Conservation (phyloP, 169 alveolate species). For the Plasmodium inui region DNA sequence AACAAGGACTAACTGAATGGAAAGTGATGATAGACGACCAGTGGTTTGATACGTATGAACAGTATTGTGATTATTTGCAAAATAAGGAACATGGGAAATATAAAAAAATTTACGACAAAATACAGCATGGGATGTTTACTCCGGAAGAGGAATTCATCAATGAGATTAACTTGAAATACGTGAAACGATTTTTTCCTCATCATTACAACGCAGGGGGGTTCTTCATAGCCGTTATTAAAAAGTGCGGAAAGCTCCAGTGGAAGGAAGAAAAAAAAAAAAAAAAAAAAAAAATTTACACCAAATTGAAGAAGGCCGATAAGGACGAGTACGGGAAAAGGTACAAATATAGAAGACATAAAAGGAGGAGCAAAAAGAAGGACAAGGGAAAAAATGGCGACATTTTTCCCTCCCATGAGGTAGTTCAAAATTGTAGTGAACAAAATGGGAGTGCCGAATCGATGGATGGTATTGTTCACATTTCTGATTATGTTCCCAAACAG, state of each 20-base stretch:
- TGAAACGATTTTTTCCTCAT: slow-evolving; percentile 95
- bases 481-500: not conserved
- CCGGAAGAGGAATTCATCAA: slow-evolving; percentile 72
- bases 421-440: not conserved
- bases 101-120: slow-evolving; percentile 73
- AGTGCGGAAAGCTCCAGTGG: slow-evolving; percentile 63
- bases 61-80: slow-evolving; percentile 51
- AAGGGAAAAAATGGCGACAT: not conserved
- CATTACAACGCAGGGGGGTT: slow-evolving; percentile 96
- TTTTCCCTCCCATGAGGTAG: not conserved
- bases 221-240: slow-evolving; percentile 87
- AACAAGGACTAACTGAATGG: slow-evolving; percentile 85
- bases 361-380: slow-evolving; percentile 17
- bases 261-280: slow-evolving; percentile 60
- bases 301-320: not conserved
- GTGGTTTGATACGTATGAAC: slow-evolving; percentile 74
- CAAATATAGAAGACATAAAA: slow-evolving; percentile 36
- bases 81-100: slow-evolving; percentile 4
- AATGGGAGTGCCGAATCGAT: not conserved
- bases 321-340: slow-evolving; percentile 42
- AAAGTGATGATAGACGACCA: slow-evolving; percentile 78
- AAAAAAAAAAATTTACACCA: slow-evolving; percentile 1
- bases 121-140: slow-evolving; percentile 79
- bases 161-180: slow-evolving; percentile 78
- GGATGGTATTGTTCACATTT: not conserved